phyloP scores from a whole-genome alignment of 2,329 filamentous ascomycete genomes.

The Paecilomyces niveus region DNA sequence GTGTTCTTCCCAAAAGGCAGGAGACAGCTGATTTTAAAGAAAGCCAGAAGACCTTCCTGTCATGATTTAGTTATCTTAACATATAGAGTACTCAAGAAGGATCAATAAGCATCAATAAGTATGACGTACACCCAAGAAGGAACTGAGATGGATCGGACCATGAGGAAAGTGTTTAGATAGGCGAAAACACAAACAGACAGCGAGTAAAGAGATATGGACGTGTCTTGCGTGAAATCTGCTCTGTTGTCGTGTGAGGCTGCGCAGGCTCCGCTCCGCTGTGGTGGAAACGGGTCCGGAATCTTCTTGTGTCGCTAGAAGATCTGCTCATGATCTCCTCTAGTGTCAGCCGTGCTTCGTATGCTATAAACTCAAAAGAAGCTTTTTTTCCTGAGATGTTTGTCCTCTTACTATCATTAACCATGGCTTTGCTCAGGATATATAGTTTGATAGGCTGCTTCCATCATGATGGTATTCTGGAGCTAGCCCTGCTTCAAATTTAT shows the following conservation, averaged over 20 bases:
- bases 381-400: too few species aligned
- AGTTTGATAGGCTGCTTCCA: too few species aligned
- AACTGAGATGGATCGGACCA: not conserved
- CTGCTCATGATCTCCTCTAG: not conserved
- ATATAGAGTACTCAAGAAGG: not conserved
- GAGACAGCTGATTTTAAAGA: not conserved
- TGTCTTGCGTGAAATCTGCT: not conserved
- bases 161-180: not conserved
- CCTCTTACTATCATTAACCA: too few species aligned
- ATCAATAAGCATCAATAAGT: not conserved
- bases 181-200: not conserved
- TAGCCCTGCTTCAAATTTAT: too few species aligned
- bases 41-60: not conserved
- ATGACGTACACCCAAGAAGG: not conserved
- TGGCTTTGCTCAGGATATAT: too few species aligned
- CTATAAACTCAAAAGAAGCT: too few species aligned
- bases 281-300: not conserved
- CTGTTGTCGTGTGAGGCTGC: not conserved
- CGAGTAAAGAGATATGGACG: not conserved
- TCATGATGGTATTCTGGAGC: too few species aligned
- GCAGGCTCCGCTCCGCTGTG: not conserved
- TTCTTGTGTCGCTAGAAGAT: not conserved
- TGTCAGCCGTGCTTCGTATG: too few species aligned
- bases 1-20: not conserved
- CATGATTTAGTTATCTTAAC: not conserved